phyloP scores from a whole-genome alignment of 352 stramenopile species.

The Aphanomyces invadans region DNA sequence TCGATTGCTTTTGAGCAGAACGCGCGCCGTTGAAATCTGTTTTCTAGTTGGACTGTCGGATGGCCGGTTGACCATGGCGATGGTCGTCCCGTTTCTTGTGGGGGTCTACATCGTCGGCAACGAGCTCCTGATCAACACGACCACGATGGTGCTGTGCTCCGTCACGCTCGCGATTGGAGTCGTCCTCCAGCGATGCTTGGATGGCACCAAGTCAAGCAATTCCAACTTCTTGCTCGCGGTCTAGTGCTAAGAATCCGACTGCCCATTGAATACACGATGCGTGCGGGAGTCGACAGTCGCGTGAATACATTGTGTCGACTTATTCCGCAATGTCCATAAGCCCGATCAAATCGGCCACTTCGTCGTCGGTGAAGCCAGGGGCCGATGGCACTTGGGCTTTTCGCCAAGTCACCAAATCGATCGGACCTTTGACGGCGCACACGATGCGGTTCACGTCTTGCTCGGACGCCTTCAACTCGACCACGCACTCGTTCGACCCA shows the following conservation, averaged over 20 bases:
- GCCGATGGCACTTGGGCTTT: not conserved
- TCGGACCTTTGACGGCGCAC: conserved; percentile 37
- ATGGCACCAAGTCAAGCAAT: conserved; percentile 26
- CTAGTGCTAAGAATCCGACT: too few species aligned
- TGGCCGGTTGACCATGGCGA: conserved; percentile 36
- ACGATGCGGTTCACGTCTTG: conserved; percentile 63
- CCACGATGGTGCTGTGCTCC: conserved; percentile 56
- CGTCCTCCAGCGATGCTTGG: conserved; percentile 53
- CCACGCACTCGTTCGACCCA: not conserved
- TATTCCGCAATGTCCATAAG: conserved; percentile 17
- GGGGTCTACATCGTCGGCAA: conserved; percentile 72
- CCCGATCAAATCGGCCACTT: conserved; percentile 16
- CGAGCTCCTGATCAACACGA: conserved; percentile 69
- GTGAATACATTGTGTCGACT: too few species aligned
- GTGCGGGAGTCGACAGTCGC: too few species aligned
- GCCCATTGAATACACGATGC: too few species aligned
- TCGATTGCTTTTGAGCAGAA: not conserved
- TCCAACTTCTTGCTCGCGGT: conserved; percentile 23
- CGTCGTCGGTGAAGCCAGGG: conserved; percentile 17
- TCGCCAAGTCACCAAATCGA: conserved; percentile 16
- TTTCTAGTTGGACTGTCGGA: conserved; percentile 54
- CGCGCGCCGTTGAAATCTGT: not conserved
- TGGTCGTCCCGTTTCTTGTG: conserved; percentile 52
- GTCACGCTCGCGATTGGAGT: conserved; percentile 41
- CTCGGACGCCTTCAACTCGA: conserved; percentile 22